A percentile compares a stretch with the other conserved stretches of the same genome.
phyloP scores from a whole-genome alignment of 495 filamentous ascomycete genomes.

The Annulohypoxylon moriforme region DNA sequence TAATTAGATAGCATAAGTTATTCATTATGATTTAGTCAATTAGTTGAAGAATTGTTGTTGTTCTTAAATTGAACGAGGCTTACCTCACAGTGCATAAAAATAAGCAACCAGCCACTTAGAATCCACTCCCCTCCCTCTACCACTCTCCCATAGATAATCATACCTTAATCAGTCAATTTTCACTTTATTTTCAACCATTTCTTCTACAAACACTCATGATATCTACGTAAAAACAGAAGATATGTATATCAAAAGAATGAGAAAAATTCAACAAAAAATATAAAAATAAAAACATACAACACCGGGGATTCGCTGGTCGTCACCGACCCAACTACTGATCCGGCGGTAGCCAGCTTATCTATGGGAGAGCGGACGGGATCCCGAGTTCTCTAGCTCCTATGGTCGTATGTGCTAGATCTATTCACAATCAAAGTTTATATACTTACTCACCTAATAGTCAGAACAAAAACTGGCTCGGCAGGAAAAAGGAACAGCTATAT shows the following conservation, averaged over 20 bases:
- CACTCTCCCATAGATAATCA: too few species aligned
- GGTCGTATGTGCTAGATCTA: conserved; percentile 51
- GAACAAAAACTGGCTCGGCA: too few species aligned
- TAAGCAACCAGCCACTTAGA: neutral
- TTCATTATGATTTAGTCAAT: neutral
- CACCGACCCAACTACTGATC: conserved; percentile 63
- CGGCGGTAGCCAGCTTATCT: conserved; percentile 53
- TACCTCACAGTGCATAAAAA: neutral
- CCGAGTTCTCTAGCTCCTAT: conserved; percentile 58
- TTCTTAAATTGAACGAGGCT: neutral
- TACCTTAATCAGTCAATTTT: too few species aligned
- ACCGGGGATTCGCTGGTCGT: conserved; percentile 62
- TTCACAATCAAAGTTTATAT: neutral
- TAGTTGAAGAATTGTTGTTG: neutral
- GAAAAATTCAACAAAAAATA: neutral
- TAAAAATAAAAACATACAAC: conserved; percentile 56
- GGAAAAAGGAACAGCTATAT: too few species aligned
- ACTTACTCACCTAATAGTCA: too few species aligned
- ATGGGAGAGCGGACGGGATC: conserved; percentile 65
- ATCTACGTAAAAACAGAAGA: neutral
- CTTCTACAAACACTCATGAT: neutral
- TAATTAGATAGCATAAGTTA: neutral
- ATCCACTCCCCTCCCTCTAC: too few species aligned
- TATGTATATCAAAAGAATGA: neutral
- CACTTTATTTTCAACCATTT: neutral